These are phyloP conservation scores for Pichia eremophila DNA, from an alignment of 805 yeast genomes.

Conservation along the genomic window DNA sequence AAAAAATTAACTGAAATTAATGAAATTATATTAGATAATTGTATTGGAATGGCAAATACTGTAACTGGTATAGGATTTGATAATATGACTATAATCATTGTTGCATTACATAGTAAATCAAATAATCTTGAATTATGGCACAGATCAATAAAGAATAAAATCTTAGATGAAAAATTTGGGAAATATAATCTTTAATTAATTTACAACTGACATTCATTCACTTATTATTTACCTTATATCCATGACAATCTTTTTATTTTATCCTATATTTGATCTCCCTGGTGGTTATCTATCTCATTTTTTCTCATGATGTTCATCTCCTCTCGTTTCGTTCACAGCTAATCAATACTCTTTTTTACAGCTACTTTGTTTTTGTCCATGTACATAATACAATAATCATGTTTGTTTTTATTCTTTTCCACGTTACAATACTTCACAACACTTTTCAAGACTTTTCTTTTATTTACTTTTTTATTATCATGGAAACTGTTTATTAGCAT, in stretches of 20 bases:
- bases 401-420: not conserved
- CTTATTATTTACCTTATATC: too few relatives aligned
- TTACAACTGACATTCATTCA: too few relatives aligned
- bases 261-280: too few relatives aligned
- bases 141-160: conserved; percentile 34
- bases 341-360: too few relatives aligned
- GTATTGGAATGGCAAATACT: conserved; percentile 62
- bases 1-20: conserved; percentile 49
- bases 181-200: conserved; percentile 10
- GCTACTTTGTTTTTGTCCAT: not conserved
- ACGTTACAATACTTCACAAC: too few relatives aligned
- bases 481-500: not conserved
- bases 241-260: too few relatives aligned
- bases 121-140: conserved; percentile 47
- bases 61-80: conserved; percentile 75
- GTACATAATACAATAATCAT: not conserved
- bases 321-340: not conserved
- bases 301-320: not conserved
- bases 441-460: too few relatives aligned
- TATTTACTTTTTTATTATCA: too few relatives aligned
- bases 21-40: conserved; percentile 52
- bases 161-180: conserved; percentile 30
- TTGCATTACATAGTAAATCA: conserved; percentile 43
- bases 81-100: conserved; percentile 68
- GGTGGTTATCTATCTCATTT: too few relatives aligned